A percentile compares a stretch with the other conserved stretches of the same genome.
Conservation (phyloP, 805 yeast species). For the Candida hispaniensis region DNA sequence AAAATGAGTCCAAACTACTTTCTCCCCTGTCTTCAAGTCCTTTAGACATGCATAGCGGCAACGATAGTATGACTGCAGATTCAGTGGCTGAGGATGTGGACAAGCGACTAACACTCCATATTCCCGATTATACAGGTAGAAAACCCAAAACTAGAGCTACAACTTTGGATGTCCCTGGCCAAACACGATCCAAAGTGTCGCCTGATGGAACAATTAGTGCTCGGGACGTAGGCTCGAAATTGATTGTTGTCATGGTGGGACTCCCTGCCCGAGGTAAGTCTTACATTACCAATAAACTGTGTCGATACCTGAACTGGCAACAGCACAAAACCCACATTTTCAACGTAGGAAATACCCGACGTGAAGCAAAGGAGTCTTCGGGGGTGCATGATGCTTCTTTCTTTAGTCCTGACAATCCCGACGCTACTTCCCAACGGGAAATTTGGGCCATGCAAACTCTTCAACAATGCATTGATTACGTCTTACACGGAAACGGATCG, state of each 20-base stretch:
- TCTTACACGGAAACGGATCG: conserved; percentile 70
- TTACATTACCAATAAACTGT: conserved; percentile 81
- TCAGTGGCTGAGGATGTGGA: conserved; percentile 17
- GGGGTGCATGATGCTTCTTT: conserved; percentile 66
- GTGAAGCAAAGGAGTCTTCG: conserved; percentile 42
- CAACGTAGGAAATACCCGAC: conserved; percentile 90
- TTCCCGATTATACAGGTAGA: conserved; percentile 6
- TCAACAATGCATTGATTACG: conserved; percentile 70
- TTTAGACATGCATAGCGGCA: not conserved
- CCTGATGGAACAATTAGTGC: conserved; percentile 46
- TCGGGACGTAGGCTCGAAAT: conserved; percentile 64
- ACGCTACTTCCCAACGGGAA: conserved; percentile 60
- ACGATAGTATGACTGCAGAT: conserved; percentile 6
- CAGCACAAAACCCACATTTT: conserved; percentile 85
- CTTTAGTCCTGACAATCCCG: conserved; percentile 67
- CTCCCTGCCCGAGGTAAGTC: conserved; percentile 90
- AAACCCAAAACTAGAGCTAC: conserved; percentile 42
- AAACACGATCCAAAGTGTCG: conserved; percentile 66
- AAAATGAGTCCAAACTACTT: not conserved
- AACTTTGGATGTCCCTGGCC: conserved; percentile 85
- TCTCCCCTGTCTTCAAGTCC: not conserved
- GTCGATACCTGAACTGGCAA: conserved; percentile 85
- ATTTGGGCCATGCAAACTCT: conserved; percentile 92
- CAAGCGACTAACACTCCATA: conserved; percentile 13
- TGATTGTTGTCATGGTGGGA: conserved; percentile 95